Conservation (phyloP, 805 yeast genomes). For the Dipodascus albidus region DNA sequence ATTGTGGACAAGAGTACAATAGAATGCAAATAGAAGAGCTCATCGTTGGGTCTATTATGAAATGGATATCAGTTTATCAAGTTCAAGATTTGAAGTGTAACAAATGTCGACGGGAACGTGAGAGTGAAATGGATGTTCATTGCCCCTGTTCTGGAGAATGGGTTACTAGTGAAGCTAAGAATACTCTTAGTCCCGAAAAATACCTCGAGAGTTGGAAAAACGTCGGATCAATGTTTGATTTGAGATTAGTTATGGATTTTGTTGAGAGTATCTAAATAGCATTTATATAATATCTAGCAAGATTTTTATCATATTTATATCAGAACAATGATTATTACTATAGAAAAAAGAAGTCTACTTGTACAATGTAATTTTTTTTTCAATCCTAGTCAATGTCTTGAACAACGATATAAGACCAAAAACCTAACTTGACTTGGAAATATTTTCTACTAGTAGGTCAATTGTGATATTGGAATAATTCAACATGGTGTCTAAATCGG, state of each 20-base stretch:
- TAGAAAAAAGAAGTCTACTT: too few relatives aligned
- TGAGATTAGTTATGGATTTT: constrained; percentile 40
- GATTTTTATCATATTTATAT: too few relatives aligned
- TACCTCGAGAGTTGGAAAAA: constrained; percentile 37
- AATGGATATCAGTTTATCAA: constrained; percentile 46
- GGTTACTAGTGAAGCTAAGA: constrained; percentile 40
- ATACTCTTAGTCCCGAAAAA: constrained; percentile 21
- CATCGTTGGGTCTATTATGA: constrained; percentile 52
- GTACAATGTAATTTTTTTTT: constrained; percentile 9
- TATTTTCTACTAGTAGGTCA: too few relatives aligned
- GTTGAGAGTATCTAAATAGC: constrained; percentile 19
- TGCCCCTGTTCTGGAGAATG: constrained; percentile 88
- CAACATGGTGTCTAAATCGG: too few relatives aligned
- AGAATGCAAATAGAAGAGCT: constrained; percentile 68
- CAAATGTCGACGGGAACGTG: constrained; percentile 60
- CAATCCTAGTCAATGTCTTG: background rate
- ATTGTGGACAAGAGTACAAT: constrained; percentile 55
- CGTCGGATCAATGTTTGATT: constrained; percentile 48
- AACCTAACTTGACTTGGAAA: too few relatives aligned
- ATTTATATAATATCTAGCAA: too few relatives aligned
- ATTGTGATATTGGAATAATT: too few relatives aligned
- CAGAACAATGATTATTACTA: too few relatives aligned
- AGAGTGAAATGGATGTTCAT: constrained; percentile 55
- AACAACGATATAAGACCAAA: background rate
- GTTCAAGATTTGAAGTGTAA: constrained; percentile 73